Conservation (phyloP, 352 stramenopile species). For the Plasmopara muralis region DNA sequence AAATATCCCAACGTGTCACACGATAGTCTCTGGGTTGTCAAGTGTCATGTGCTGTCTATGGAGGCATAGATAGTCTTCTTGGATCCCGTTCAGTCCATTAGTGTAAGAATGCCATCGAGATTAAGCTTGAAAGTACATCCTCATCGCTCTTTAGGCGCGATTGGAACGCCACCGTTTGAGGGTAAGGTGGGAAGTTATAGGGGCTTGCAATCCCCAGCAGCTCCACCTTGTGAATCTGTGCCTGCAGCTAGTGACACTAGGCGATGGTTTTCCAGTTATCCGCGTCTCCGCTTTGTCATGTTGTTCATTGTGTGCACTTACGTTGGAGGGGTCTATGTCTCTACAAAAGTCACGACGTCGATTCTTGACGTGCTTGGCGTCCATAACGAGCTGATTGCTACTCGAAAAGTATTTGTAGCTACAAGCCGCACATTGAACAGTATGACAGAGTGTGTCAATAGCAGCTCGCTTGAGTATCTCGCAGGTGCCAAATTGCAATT, state of each 20-base stretch:
- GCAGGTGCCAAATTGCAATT: constrained; percentile 21
- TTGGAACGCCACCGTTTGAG: constrained; percentile 2
- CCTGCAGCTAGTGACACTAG: not conserved
- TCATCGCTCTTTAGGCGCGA: constrained; percentile 2
- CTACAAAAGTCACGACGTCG: constrained; percentile 30
- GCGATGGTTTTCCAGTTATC: constrained; percentile 35
- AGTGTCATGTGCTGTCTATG: too few relatives aligned
- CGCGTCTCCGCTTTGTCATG: constrained; percentile 47
- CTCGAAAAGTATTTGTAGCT: constrained; percentile 26
- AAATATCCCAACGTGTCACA: not conserved
- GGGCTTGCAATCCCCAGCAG: constrained; percentile 16
- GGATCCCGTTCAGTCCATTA: not conserved
- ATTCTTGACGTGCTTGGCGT: constrained; percentile 25
- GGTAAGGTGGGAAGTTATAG: constrained; percentile 9
- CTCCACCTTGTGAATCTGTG: constrained; percentile 2
- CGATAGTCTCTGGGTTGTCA: too few relatives aligned
- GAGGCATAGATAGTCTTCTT: too few relatives aligned
- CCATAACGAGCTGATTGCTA: constrained; percentile 20
- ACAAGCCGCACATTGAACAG: constrained; percentile 25
- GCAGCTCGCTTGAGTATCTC: constrained; percentile 22
- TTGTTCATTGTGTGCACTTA: constrained; percentile 38
- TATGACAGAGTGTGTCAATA: constrained; percentile 32
- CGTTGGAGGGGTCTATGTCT: constrained; percentile 35
- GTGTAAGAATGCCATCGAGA: constrained; percentile 15
- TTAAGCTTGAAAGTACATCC: constrained; percentile 22